phyloP scores from a whole-genome alignment of 179 eudicot species.

The Silene noctiflora region DNA sequence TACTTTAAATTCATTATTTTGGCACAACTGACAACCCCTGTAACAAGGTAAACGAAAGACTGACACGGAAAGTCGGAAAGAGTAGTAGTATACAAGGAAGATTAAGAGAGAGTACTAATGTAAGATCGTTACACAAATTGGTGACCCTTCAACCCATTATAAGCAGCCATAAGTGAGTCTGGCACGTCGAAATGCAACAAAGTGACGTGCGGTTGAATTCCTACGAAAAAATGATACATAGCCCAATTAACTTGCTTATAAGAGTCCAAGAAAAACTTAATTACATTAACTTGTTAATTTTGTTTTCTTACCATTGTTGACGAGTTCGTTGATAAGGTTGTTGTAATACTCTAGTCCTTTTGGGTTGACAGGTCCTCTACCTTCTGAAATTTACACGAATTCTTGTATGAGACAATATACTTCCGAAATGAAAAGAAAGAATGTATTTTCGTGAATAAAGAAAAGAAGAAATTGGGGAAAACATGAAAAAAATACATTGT shows the following conservation, averaged over 20 bases:
- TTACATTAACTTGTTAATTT: background rate
- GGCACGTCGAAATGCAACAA: constrained; percentile 55
- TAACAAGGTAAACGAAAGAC: no score
- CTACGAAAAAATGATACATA: constrained; percentile 26
- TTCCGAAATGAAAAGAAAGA: no score
- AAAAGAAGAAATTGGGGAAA: no score
- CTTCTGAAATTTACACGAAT: constrained; percentile 35
- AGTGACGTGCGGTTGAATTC: constrained; percentile 72
- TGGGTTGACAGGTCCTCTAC: constrained; percentile 56
- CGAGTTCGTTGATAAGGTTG: constrained; percentile 52
- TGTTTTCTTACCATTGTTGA: constrained; percentile 22
- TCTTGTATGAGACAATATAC: no score
- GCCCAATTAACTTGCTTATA: background rate
- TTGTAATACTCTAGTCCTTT: constrained; percentile 64
- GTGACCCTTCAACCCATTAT: constrained; percentile 2
- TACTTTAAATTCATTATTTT: no score
- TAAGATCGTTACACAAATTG: background rate
- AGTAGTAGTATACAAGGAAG: no score
- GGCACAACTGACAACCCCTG: no score
- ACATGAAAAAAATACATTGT: no score
- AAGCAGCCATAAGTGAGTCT: background rate
- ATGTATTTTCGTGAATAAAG: no score
- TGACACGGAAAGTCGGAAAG: no score
- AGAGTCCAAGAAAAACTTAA: background rate
- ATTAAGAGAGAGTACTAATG: background rate